A percentile compares a stretch with the other conserved stretches of the same genome.
phyloP scores from a whole-genome alignment of 805 yeast species.

The Metschnikowia arizonensis region DNA sequence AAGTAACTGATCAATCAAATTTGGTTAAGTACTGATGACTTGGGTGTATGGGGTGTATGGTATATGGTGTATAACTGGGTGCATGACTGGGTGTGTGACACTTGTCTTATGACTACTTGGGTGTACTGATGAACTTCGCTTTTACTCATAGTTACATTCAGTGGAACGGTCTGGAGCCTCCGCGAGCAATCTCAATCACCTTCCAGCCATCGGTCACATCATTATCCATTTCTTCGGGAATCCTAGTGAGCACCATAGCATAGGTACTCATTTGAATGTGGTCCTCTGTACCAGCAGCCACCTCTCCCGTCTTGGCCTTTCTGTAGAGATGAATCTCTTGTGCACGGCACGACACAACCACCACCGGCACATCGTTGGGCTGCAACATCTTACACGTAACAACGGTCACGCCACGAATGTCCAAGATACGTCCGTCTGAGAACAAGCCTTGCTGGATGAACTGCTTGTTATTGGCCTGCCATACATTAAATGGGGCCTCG shows the following conservation, averaged over 20 bases:
- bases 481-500: conserved; percentile 94
- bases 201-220: conserved; percentile 96
- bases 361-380: conserved; percentile 88
- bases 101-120: neutral
- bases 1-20: too few relatives aligned
- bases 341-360: conserved; percentile 92
- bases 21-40: too few relatives aligned
- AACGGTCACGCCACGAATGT: conserved; percentile 91
- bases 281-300: conserved; percentile 94
- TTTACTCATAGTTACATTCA: conserved; percentile 9
- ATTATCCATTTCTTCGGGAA: conserved; percentile 88
- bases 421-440: conserved; percentile 87
- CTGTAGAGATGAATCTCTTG: conserved; percentile 91
- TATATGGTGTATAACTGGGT: too few relatives aligned
- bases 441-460: conserved; percentile 86
- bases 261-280: conserved; percentile 90
- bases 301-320: conserved; percentile 86
- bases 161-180: conserved; percentile 80
- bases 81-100: too few relatives aligned
- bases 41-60: too few relatives aligned
- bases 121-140: neutral
- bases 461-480: conserved; percentile 90
- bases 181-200: conserved; percentile 88
- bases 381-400: conserved; percentile 82
- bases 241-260: conserved; percentile 91